Conservation (phyloP, 495 filamentous ascomycete species). For the Monascus purpureus region DNA sequence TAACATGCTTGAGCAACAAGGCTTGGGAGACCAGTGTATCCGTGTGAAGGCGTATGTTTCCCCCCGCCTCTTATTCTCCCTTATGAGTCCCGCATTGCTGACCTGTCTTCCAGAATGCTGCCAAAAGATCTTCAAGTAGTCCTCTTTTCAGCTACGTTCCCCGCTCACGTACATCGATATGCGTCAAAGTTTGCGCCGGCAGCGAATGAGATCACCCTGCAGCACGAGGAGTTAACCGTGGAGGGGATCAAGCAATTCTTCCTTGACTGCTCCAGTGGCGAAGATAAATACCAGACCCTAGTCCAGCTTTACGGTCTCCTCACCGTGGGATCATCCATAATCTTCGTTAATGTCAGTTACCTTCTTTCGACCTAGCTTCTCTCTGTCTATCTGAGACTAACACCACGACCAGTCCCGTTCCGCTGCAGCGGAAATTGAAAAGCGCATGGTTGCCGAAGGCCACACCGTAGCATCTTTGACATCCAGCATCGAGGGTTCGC, state of each 20-base stretch:
- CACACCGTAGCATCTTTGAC: constrained; percentile 84
- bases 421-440: constrained; percentile 69
- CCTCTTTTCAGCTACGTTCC: constrained; percentile 95
- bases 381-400: constrained; percentile 10
- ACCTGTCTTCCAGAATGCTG: constrained; percentile 39
- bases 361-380: background rate
- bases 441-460: constrained; percentile 72
- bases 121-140: constrained; percentile 65
- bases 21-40: constrained; percentile 85
- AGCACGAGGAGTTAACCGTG: constrained; percentile 83
- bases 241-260: constrained; percentile 95
- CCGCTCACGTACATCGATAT: constrained; percentile 65
- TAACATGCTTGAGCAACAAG: constrained; percentile 92
- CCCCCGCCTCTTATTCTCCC: background rate
- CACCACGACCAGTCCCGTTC: constrained; percentile 46
- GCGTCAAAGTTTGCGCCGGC: constrained; percentile 67
- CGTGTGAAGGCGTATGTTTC: constrained; percentile 65
- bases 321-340: constrained; percentile 92
- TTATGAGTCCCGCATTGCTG: constrained; percentile 1
- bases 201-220: constrained; percentile 77
- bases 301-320: constrained; percentile 88
- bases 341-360: constrained; percentile 72
- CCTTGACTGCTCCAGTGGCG: constrained; percentile 70
- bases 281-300: constrained; percentile 75
- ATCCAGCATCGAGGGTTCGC: constrained; percentile 65